Base-by-base conservation (phyloP, 257 asterid genomes). In the Solanum sejunctum region DNA sequence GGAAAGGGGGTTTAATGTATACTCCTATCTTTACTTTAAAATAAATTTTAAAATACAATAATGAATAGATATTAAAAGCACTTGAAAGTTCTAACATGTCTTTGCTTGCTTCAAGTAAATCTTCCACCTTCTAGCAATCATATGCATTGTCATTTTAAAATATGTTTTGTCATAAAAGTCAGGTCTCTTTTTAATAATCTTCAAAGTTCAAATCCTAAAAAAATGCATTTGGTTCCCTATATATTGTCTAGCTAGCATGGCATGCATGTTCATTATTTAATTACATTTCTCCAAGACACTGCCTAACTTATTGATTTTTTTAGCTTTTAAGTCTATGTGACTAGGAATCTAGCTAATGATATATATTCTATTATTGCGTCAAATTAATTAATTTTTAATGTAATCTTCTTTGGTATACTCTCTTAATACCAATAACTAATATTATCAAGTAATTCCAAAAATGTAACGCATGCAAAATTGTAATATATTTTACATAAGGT, bases 31-130 rank as follows among this genome's bases (percentile, higher is more conserved):
- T 3, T 36, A 3, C 6, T 36, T 36, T 36, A 36, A 36, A 36
- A 36, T 36, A 36, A 36, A 36, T 36, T 36, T 36, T 4, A 36
- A 5, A 36, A 36, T 36, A 36, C 41, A 36, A 79, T 56, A 47
- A 64, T 83, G 47, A 63, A 84, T 80, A 90, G 86, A 83, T 91
- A 88, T 84, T 83, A 89, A 75, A 91, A 84, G 86, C 91, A 90
- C 93, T 90, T 88, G 91, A 92, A 92, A 87, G 67, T 86, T 43
- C 12, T 87, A 85, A 87, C 93, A 91, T 91, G 94, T 88, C 87
- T 88, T 77, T 89, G 92, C 86, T 92, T 90, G 89, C 85, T 87
- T 87, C 89, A 87, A 85, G 85, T 64, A 81, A 81, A 90, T 85
- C 88, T 89, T 86, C 88, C 90, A 88, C 89, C 90, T 85, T 77